Base-by-base conservation (phyloP, 345 rosid genomes). In the Heritiera fomes region DNA sequence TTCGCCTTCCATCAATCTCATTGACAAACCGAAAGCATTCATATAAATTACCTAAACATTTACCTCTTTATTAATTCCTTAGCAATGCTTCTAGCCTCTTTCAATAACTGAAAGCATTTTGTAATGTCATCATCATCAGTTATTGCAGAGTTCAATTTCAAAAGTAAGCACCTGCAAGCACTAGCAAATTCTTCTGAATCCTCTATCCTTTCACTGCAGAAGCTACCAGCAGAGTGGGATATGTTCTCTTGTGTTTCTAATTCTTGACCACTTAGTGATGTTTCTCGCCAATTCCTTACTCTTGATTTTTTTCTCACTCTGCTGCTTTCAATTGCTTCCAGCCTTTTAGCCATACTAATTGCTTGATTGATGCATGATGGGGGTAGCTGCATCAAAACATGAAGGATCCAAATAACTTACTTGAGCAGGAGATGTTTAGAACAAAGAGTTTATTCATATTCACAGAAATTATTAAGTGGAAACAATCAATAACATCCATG, bases 311-410 rank as follows among this genome's bases (percentile, higher is more conserved):
- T 80, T 75, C 77, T 70, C 68, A 76, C 77, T 85, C 94, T 87
- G 66, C 71, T 66, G 50, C 87, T 80, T 77, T 91, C 85, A 49
- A 82, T 89, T 18, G 81, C 81, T 87, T 93, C 99, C 78, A 95
- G 82, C 73, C 80, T 91, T 75, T 90, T 82, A 66, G 98, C 92
- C 96, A 95, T 92, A 53, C 82, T 23, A 50, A 83, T 76, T 23
- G 96, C 98, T 75, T 88, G 88, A 75, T 75, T 80, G 75, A 93
- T 85, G 80, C 99, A 95, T 11, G 87, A 86, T n/a, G 80, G 73
- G 76, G 99, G 99, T 78, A 95, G 80, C 98, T 94, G 87, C 86
- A 82, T 67, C 7, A 58, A 77, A 65, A 17, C 18, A 80, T 38
- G 69, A 46, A 40, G 72, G 38, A 56, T 62, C 78, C 62, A 60